Percentiles rank a stretch among this genome's conserved stretches.
These are phyloP conservation scores for Leccinum solheimii DNA, from an alignment of 1,284 basidiomycete genomes.

Conservation along the genomic window DNA sequence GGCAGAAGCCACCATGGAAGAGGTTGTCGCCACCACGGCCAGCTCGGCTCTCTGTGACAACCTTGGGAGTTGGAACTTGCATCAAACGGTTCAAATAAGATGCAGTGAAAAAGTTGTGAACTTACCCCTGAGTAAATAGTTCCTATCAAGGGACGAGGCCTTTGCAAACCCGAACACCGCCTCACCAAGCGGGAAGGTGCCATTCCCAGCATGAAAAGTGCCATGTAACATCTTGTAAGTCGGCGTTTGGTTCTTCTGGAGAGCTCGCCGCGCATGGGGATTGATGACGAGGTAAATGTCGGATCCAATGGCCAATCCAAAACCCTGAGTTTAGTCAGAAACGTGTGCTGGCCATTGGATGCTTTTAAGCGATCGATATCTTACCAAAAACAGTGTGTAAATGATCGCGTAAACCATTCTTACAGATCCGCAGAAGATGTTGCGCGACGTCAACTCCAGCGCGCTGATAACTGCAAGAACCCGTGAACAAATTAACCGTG, in stretches of 20 bases:
- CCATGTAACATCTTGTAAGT: conserved; percentile 58
- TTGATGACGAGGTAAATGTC: conserved; percentile 82
- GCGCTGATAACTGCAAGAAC: conserved; percentile 68
- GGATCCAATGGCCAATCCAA: conserved; percentile 83
- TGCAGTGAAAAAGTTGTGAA: conserved; percentile 11
- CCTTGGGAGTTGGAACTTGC: conserved; percentile 39
- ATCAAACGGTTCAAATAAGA: no score
- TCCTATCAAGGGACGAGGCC: conserved; percentile 38
- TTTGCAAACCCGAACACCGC: conserved; percentile 68
- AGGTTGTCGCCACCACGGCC: conserved; percentile 76
- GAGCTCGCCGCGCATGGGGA: conserved; percentile 55
- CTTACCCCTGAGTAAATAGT: conserved; percentile 54
- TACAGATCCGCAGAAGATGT: conserved; percentile 83
- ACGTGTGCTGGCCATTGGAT: conserved; percentile 2
- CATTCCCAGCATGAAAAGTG: conserved; percentile 59
- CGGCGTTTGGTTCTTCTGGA: conserved; percentile 45
- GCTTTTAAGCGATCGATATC: not conserved
- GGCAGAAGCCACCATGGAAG: conserved; percentile 79
- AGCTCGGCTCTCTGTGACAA: conserved; percentile 69
- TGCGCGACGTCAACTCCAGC: conserved; percentile 80
- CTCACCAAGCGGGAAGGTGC: conserved; percentile 46
- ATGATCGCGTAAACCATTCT: conserved; percentile 87
- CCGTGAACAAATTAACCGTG: conserved; percentile 15
- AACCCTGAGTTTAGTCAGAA: conserved; percentile 53
- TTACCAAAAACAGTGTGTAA: conserved; percentile 80